Base-by-base conservation (phyloP, 805 yeast species). In the Saccharomycopsis javanensis region DNA sequence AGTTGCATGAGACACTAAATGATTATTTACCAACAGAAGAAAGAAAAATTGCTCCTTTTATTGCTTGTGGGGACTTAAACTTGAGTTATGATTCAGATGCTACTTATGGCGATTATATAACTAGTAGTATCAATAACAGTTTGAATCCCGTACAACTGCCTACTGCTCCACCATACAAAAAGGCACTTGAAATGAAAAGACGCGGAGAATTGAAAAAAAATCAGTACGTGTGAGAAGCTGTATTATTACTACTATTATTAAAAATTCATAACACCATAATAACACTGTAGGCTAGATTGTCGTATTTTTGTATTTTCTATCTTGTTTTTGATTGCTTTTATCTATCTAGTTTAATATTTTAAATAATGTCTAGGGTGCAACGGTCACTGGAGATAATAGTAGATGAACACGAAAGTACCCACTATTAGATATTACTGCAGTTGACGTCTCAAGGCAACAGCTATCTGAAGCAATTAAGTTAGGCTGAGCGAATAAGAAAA, bases 141-240 rank as follows among this genome's bases (percentile, higher is more conserved):
- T 71, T 94, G 60, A 95, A 89, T 63, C 99, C 99, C 0, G 96
- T 94, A 10, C 98, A 94, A 66, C 76, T 82, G 69, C 99, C 99
- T 7, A 91, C 97, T 0, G 94, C 96, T 33, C 99, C 99, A 1
- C 97, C 99, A 1, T 94, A 94, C 71, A 92, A 92, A 71, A 80
- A 81, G 58, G 99, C 98, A 0, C 71, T 94, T 57, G 96, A 89
- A 67, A 74, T 88, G 79, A 89, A 88, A 71, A 78, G 96, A 66
- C 79, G 78, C 57, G 96, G 96, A 11, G 76, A 77, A 60, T 66
- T 81, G 56, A 71, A 70, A 31, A 27, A 42, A n/a, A 42, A 42
- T 5, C 48, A 20, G 48, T 42, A 42, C 23, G 48, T 42, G 4
- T 42, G 15, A 23, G 13, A 53, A 53, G 61, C 59, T 31, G 51